phyloP scores from a whole-genome alignment of 2,329 filamentous ascomycete genomes.

The Ascochyta rabiei region DNA sequence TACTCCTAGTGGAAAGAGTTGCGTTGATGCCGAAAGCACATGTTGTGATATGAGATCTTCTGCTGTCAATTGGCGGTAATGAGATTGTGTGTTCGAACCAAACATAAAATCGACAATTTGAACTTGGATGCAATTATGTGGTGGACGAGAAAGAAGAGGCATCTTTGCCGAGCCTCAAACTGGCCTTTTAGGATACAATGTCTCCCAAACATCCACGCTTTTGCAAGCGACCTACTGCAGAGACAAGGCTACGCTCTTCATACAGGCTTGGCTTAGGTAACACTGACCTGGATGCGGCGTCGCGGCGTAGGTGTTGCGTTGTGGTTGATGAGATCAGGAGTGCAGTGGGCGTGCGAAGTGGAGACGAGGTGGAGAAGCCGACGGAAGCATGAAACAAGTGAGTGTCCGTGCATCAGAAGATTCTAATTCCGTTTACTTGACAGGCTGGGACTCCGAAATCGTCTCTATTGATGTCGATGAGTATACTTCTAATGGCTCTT shows the following conservation, averaged over 20 bases:
- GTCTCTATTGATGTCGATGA: too few relatives aligned
- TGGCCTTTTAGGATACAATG: too few relatives aligned
- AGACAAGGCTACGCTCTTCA: neutral
- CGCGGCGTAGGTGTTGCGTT: neutral
- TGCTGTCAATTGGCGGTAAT: too few relatives aligned
- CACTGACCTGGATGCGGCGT: neutral
- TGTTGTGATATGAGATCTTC: too few relatives aligned
- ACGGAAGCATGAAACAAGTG: constrained; percentile 4
- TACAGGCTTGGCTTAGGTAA: constrained; percentile 9
- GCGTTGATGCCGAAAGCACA: too few relatives aligned
- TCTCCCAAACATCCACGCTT: neutral
- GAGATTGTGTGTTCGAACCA: too few relatives aligned
- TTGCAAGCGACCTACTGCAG: neutral
- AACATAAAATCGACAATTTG: too few relatives aligned
- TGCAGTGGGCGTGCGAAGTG: constrained; percentile 6
- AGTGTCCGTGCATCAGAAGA: neutral
- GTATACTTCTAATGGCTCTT: too few relatives aligned
- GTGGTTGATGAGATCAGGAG: constrained; percentile 5
- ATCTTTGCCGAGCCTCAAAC: neutral
- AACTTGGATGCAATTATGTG: too few relatives aligned
- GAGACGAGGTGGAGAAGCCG: constrained; percentile 8
- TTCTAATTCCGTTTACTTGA: too few relatives aligned
- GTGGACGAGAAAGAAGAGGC: neutral
- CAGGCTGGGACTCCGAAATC: too few relatives aligned
- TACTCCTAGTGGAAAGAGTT: too few relatives aligned